Conservation (phyloP, 257 asterid genomes). For the Penstemon barbatus region DNA sequence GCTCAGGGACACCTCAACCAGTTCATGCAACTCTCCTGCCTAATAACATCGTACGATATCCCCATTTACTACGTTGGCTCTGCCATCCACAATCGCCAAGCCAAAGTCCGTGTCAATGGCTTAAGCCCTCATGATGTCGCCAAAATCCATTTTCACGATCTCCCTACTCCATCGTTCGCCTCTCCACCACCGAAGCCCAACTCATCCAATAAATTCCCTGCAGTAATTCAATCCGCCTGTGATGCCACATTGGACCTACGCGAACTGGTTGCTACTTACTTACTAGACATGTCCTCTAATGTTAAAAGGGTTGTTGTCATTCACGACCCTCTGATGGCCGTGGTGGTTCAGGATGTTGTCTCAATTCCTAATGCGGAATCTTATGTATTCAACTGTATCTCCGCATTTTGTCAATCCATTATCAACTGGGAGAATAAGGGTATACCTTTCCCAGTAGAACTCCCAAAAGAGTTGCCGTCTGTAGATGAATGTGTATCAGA, state of each 20-base stretch:
- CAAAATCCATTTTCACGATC: slow-evolving; percentile 43
- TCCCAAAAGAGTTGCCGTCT: slow-evolving; percentile 28
- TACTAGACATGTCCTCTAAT: slow-evolving; percentile 25
- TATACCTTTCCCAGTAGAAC: slow-evolving; percentile 31
- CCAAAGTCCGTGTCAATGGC: neutral
- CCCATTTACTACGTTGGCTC: too few relatives aligned
- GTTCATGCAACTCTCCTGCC: neutral
- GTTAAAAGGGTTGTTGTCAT: slow-evolving; percentile 37
- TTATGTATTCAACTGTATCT: slow-evolving; percentile 44
- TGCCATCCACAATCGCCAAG: too few relatives aligned
- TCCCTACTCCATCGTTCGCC: slow-evolving; percentile 41
- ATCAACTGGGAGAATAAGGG: slow-evolving; percentile 11
- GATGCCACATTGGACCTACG: slow-evolving; percentile 34
- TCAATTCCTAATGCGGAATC: slow-evolving; percentile 51
- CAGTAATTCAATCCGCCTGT: slow-evolving; percentile 33
- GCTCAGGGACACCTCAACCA: slow-evolving; percentile 53
- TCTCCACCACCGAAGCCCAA: slow-evolving; percentile 51
- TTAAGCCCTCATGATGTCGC: slow-evolving; percentile 27
- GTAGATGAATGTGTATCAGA: slow-evolving; percentile 17
- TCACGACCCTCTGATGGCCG: slow-evolving; percentile 43
- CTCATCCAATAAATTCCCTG: slow-evolving; percentile 48
- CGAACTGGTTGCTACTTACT: slow-evolving; percentile 25
- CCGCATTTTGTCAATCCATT: slow-evolving; percentile 33
- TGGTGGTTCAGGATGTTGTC: slow-evolving; percentile 49
- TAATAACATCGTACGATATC: too few relatives aligned